These are phyloP conservation scores for Yamadazyma sp. DNA, from an alignment of 805 yeast genomes.

Conservation along the genomic window DNA sequence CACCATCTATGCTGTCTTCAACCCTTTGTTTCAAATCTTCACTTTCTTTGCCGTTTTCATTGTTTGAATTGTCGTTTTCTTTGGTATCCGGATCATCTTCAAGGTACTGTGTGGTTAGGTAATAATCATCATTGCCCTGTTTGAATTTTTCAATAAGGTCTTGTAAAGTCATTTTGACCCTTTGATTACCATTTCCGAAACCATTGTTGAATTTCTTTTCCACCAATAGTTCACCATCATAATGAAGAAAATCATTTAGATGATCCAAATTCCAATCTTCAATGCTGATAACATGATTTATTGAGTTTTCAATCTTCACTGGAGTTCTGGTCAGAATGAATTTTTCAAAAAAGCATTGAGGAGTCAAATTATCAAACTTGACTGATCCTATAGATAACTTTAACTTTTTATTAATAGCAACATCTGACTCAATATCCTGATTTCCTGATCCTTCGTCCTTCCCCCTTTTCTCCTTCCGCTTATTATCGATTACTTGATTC, in stretches of 20 bases:
- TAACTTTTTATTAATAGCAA: too few species aligned
- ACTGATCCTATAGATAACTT: too few species aligned
- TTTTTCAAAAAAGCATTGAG: conserved; percentile 30
- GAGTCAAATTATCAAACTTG: too few species aligned
- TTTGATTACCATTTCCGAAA: conserved; percentile 61
- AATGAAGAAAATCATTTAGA: conserved; percentile 35
- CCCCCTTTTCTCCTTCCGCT: too few species aligned
- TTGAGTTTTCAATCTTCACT: conserved; percentile 28
- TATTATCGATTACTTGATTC: too few species aligned
- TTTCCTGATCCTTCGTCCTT: too few species aligned
- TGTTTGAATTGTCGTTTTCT: conserved; percentile 11
- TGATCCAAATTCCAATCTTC: conserved; percentile 28
- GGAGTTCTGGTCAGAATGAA: conserved; percentile 48
- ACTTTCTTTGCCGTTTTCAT: conserved; percentile 36
- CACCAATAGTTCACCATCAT: conserved; percentile 44
- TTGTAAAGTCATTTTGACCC: conserved; percentile 48
- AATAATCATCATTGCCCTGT: conserved; percentile 41
- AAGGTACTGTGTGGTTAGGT: conserved; percentile 71
- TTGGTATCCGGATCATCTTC: conserved; percentile 15
- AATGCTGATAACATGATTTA: conserved; percentile 29
- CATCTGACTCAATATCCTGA: too few species aligned
- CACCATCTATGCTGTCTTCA: conserved; percentile 1
- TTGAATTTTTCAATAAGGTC: conserved; percentile 45
- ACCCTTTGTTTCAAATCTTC: conserved; percentile 12
- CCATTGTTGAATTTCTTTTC: conserved; percentile 58